Evolutionary conservation across 768 basidiomycete genomes (phyloP).

Genomic region (Mycena vulgaris): DNA sequence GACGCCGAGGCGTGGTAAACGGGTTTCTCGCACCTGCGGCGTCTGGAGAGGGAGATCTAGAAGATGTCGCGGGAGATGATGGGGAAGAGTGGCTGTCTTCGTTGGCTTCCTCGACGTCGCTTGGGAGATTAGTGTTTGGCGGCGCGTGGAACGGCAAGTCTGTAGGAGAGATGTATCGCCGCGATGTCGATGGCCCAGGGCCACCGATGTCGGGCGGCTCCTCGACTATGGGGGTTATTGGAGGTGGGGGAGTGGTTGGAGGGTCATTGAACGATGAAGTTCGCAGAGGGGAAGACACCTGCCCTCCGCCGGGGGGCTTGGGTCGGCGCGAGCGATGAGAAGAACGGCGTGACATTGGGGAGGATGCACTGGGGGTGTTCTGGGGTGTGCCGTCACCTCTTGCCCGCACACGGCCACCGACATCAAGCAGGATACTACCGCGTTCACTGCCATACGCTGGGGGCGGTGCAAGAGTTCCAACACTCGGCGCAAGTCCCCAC

Average conservation of each 20-base stretch:
- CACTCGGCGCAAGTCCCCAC: constrained; percentile 98
- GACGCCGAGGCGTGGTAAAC: constrained; percentile 82
- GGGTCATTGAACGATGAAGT: constrained; percentile 61
- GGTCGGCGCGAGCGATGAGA: constrained; percentile 75
- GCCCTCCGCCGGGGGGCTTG: constrained; percentile 61
- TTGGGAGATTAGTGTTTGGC: constrained; percentile 63
- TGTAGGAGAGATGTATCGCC: constrained; percentile 73
- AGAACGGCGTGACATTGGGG: constrained; percentile 57
- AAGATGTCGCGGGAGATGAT: constrained; percentile 61
- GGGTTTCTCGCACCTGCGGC: constrained; percentile 88
- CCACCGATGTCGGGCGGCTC: constrained; percentile 61
- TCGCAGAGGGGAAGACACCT: constrained; percentile 78
- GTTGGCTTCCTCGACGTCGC: constrained; percentile 45
- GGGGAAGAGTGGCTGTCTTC: constrained; percentile 46
- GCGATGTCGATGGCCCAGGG: constrained; percentile 67
- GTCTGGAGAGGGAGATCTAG: constrained; percentile 75
- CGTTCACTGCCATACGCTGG: constrained; percentile 98
- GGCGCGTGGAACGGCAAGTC: constrained; percentile 74
- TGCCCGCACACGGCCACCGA: constrained; percentile 73
- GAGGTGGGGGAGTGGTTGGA: constrained; percentile 70
- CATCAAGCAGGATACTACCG: constrained; percentile 95
- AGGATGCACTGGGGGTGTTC: constrained; percentile 61
- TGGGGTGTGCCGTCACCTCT: constrained; percentile 57
- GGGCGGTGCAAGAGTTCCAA: constrained; percentile 96
- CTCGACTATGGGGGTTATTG: constrained; percentile 87